Evolutionary conservation across 1,139 yeast species (phyloP).

Genomic region (Starmera stellimalicola): DNA sequence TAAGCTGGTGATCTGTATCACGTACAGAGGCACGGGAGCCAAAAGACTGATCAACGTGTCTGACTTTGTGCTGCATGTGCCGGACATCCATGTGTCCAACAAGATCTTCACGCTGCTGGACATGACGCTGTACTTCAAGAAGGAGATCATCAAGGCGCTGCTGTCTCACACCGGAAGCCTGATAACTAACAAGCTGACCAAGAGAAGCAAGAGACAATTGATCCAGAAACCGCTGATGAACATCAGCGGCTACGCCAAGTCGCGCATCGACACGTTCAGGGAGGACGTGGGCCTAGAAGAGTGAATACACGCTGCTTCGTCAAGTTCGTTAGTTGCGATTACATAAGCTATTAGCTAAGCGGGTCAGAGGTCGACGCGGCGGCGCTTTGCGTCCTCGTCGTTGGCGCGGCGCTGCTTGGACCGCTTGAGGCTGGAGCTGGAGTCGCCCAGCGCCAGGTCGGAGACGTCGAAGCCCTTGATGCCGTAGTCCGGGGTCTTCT

Average conservation of each 20-base stretch:
- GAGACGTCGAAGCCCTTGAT: constrained; percentile 72
- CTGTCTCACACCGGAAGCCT: constrained; percentile 52
- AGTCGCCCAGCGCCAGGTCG: constrained; percentile 56
- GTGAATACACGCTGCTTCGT: too few relatives aligned
- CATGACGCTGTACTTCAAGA: constrained; percentile 41
- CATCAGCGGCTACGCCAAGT: constrained; percentile 14
- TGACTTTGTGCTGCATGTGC: constrained; percentile 45
- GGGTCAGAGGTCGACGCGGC: constrained; percentile 13
- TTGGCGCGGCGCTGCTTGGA: constrained; percentile 12
- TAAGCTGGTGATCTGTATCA: constrained; percentile 41
- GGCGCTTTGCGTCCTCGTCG: constrained; percentile 15
- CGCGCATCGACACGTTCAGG: constrained; percentile 16
- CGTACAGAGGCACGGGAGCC: constrained; percentile 51
- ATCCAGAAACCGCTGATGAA: constrained; percentile 9
- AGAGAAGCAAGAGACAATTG: constrained; percentile 6
- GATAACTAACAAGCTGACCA: constrained; percentile 41
- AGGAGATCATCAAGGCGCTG: constrained; percentile 40
- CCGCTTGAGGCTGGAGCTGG: constrained; percentile 19
- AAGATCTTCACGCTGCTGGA: constrained; percentile 47
- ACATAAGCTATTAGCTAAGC: too few relatives aligned
- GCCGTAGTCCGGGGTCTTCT: constrained; percentile 61
- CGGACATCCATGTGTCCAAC: constrained; percentile 38
- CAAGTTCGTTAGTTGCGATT: too few relatives aligned
- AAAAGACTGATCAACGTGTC: constrained; percentile 52
- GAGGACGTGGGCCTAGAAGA: not conserved